phyloP scores from a whole-genome alignment of 2,329 filamentous ascomycete species.

The Hypoxylon sp. region DNA sequence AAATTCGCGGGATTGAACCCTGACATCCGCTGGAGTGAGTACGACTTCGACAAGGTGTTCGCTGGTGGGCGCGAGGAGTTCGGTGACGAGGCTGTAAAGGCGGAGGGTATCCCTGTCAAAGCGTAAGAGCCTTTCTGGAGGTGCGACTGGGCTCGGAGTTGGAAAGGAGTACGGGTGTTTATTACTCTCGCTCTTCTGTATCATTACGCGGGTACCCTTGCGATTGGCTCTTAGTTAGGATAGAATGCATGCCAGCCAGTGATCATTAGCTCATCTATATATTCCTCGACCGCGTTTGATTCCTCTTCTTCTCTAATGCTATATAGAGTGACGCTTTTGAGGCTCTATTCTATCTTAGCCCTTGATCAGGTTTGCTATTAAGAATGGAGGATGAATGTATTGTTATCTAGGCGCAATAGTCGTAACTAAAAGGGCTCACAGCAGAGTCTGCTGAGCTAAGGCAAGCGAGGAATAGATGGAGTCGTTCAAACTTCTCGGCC shows the following conservation, averaged over 20 bases:
- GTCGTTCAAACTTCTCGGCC: conserved; percentile 1
- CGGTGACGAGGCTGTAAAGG: conserved; percentile 47
- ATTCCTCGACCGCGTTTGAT: neutral
- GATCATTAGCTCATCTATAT: neutral
- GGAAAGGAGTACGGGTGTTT: neutral
- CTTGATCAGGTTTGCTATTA: neutral
- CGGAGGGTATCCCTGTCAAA: conserved; percentile 32
- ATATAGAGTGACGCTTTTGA: neutral
- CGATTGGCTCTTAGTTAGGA: neutral
- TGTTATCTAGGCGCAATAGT: neutral
- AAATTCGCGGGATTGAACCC: conserved; percentile 72
- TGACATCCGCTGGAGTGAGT: conserved; percentile 70
- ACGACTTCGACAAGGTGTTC: conserved; percentile 71
- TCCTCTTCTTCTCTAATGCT: neutral
- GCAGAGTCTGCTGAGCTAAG: neutral
- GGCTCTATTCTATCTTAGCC: neutral
- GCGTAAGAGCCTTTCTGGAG: conserved; percentile 52
- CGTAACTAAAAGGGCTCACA: neutral
- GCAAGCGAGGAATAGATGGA: conserved; percentile 3
- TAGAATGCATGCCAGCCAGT: neutral
- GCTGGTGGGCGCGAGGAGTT: conserved; percentile 58
- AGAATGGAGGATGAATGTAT: neutral
- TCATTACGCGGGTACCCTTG: neutral
- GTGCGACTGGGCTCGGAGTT: neutral
- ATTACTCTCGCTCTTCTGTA: neutral